Percentiles rank a stretch among this genome's conserved stretches.
Conservation (phyloP, 768 basidiomycete species). For the Naganishia friedmannii region DNA sequence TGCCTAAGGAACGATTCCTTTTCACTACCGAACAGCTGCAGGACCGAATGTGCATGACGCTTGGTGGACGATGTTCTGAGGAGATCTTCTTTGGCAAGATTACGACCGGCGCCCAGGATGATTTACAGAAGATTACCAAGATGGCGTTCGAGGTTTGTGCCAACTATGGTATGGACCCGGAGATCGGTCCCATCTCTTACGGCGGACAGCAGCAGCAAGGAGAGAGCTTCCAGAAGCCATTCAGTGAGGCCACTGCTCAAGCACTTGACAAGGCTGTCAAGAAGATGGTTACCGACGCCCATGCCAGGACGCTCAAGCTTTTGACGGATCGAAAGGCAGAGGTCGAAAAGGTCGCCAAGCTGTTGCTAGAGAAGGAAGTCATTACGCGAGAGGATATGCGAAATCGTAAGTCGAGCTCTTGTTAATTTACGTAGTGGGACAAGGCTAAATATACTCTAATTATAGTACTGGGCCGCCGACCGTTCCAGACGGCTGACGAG, state of each 20-base stretch:
- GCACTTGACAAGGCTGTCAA: constrained; percentile 83
- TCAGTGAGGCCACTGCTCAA: constrained; percentile 95
- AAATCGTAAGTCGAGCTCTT: constrained; percentile 15
- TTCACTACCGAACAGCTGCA: constrained; percentile 90
- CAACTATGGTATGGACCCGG: constrained; percentile 94
- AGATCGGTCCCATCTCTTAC: constrained; percentile 90
- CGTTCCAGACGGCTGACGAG: constrained; percentile 60
- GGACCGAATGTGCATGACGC: constrained; percentile 96
- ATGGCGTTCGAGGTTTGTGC: constrained; percentile 92
- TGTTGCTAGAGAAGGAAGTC: constrained; percentile 90
- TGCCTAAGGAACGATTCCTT: constrained; percentile 92
- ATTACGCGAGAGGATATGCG: constrained; percentile 71
- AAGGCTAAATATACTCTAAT: background rate
- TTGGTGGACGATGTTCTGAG: constrained; percentile 95
- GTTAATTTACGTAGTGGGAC: background rate
- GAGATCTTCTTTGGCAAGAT: constrained; percentile 95
- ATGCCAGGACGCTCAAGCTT: constrained; percentile 75
- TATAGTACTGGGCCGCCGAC: constrained; percentile 42
- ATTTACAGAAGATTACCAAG: constrained; percentile 93
- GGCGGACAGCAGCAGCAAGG: constrained; percentile 79
- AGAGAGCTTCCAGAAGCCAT: constrained; percentile 92
- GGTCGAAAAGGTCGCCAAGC: constrained; percentile 88
- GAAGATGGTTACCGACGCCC: constrained; percentile 89
- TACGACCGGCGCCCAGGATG: constrained; percentile 97
- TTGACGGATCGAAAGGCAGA: constrained; percentile 76